Conservation (phyloP, 352 stramenopile species). For the Phytopythium montanum region DNA sequence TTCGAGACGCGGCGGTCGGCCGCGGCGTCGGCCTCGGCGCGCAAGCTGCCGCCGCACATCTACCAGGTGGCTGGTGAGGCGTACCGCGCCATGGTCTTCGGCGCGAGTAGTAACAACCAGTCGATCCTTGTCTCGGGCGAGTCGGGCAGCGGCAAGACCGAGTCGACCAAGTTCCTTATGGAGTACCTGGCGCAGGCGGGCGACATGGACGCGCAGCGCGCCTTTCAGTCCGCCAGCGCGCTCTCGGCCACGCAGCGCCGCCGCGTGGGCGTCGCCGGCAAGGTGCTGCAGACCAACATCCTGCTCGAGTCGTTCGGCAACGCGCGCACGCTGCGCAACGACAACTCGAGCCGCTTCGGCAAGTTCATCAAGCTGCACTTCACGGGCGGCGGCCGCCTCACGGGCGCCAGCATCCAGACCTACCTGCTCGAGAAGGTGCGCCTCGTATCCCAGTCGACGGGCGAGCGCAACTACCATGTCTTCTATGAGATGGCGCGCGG, state of each 20-base stretch:
- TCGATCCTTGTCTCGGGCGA: conserved; percentile 87
- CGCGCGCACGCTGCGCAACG: conserved; percentile 82
- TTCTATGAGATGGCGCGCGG: conserved; percentile 83
- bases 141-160: conserved; percentile 86
- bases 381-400: conserved; percentile 60
- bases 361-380: conserved; percentile 93
- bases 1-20: conserved; percentile 42
- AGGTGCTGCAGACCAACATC: conserved; percentile 90
- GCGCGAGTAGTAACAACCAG: conserved; percentile 59
- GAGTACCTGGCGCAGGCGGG: conserved; percentile 80
- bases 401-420: conserved; percentile 86
- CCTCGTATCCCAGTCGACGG: conserved; percentile 75
- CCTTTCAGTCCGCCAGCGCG: conserved; percentile 35
- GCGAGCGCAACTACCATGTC: conserved; percentile 86
- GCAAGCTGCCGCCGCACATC: conserved; percentile 70
- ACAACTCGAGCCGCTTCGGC: conserved; percentile 91
- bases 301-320: conserved; percentile 90
- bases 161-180: conserved; percentile 90
- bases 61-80: conserved; percentile 81
- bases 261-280: conserved; percentile 62
- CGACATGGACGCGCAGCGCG: conserved; percentile 61
- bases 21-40: conserved; percentile 18
- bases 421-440: conserved; percentile 96
- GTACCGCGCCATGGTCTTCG: conserved; percentile 77
- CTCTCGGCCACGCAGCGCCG: conserved; percentile 18